phyloP scores from a whole-genome alignment of 2,329 filamentous ascomycete species.

The Cytospora leucostoma region DNA sequence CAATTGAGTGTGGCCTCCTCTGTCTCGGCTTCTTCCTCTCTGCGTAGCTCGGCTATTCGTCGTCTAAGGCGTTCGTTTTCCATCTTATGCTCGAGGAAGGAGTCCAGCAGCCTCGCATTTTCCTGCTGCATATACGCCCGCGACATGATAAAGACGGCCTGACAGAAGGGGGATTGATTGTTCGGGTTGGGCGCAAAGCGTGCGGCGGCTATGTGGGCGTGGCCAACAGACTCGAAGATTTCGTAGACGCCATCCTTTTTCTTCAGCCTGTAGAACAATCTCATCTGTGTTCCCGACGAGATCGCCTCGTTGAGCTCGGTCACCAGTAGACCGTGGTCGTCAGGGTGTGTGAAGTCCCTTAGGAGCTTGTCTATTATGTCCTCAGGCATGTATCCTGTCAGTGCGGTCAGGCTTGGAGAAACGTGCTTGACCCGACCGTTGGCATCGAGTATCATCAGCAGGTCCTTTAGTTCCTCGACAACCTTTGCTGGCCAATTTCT shows the following conservation, averaged over 20 bases:
- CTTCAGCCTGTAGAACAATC: constrained; percentile 85
- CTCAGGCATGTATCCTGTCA: constrained; percentile 74
- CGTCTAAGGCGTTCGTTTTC: constrained; percentile 87
- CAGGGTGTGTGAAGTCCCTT: constrained; percentile 79
- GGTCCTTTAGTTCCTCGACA: constrained; percentile 85
- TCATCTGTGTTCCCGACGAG: constrained; percentile 73
- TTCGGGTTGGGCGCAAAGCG: constrained; percentile 63
- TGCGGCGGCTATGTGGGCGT: constrained; percentile 80
- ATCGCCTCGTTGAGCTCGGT: constrained; percentile 90
- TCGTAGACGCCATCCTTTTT: constrained; percentile 70
- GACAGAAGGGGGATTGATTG: constrained; percentile 71
- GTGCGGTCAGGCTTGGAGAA: constrained; percentile 72
- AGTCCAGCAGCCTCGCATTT: constrained; percentile 82
- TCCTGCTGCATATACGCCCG: constrained; percentile 87
- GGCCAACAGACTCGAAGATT: constrained; percentile 90
- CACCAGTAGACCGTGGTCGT: constrained; percentile 80
- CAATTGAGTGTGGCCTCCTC: constrained; percentile 66
- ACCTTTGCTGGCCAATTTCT: constrained; percentile 85
- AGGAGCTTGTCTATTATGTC: constrained; percentile 76
- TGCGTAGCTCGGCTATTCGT: constrained; percentile 80
- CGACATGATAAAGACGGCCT: constrained; percentile 92
- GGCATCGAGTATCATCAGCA: constrained; percentile 83
- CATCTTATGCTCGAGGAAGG: constrained; percentile 94
- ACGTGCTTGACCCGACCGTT: constrained; percentile 82
- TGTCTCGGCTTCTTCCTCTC: constrained; percentile 80